Evolutionary conservation across 2,329 filamentous ascomycete species (phyloP), one percentile per base, ranked within the genome.

Genomic region (Sarocladiaceae sp.): DNA sequence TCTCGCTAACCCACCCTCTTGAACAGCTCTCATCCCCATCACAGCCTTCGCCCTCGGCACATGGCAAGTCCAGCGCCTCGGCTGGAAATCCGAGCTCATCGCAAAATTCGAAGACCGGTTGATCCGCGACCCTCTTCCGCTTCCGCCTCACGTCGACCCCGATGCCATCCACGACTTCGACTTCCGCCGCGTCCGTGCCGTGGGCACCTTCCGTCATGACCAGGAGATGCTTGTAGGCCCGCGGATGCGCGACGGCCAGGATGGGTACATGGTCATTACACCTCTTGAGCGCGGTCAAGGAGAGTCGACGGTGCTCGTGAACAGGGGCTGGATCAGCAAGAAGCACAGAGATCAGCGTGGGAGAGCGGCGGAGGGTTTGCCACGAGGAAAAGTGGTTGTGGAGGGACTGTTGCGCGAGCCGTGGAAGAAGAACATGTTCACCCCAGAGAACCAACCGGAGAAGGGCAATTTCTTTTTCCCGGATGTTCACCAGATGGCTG

Each of bases 351-450:
- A 77, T 48, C 84, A 90, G 66, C 69, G 68, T 52, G 69, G 88
- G 37, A 68, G 88, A 19, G 68, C 74, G 0, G 15, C 10, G 18
- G 76, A 80, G 19, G 80, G 81, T 1, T 54, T 97, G 52, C 84
- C 85, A 0, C 61, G 58, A 40, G 88, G 81, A 0, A 79, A 85
- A 56, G 82, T 97, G 9, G 77, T 75, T 1, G 81, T 98, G 2
- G 82, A 95, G 66, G 93, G 93, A 0, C 58, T 98, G 61, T 61
- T 98, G 60, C 69, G 93, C 48, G 81, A 93, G 67, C 91, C 91
- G 7, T 95, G 88, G 79, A 93, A 95, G 76, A 95, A 91, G 74
- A 98, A 98, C 63, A 85, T 90, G 77, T 98, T 98, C 63, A 98
- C 93, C 45, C 93, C 93, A 0, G 82, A 85, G 0, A 98, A 98